phyloP scores from a whole-genome alignment of 805 yeast genomes.

The Wickerhamiella allomyrinae region DNA sequence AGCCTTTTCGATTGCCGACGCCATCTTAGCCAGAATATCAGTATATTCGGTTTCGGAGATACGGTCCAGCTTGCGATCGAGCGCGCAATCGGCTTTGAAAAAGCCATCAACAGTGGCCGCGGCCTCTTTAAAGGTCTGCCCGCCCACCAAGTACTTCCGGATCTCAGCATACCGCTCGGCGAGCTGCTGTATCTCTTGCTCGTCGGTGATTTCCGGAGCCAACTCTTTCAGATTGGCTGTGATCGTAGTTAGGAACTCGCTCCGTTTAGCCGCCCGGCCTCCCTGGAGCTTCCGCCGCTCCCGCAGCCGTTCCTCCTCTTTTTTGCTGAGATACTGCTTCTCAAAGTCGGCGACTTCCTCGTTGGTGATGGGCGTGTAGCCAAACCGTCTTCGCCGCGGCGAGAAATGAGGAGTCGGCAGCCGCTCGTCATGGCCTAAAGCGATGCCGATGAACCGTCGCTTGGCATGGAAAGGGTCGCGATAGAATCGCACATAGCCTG shows the following conservation, averaged over 20 bases:
- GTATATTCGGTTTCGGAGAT: conserved; percentile 25
- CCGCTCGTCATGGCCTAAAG: conserved; percentile 44
- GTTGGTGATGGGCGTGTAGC: conserved; percentile 42
- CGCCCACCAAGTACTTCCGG: conserved; percentile 43
- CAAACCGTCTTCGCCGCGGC: conserved; percentile 80
- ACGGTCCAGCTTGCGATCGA: conserved; percentile 24
- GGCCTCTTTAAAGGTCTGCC: conserved; percentile 44
- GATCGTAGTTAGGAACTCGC: conserved; percentile 22
- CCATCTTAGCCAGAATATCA: conserved; percentile 23
- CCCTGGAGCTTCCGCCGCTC: conserved; percentile 31
- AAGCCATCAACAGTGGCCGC: conserved; percentile 42
- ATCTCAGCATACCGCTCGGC: conserved; percentile 40
- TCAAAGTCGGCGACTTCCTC: conserved; percentile 41
- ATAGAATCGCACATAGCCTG: conserved; percentile 85
- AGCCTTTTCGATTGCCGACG: conserved; percentile 18
- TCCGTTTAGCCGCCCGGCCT: conserved; percentile 31
- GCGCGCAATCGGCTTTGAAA: conserved; percentile 25
- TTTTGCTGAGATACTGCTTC: conserved; percentile 48
- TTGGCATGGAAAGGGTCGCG: conserved; percentile 93
- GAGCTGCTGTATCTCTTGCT: conserved; percentile 27
- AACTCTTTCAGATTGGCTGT: conserved; percentile 22
- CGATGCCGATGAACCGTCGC: conserved; percentile 80
- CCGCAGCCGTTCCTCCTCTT: conserved; percentile 46
- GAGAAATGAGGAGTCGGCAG: conserved; percentile 84
- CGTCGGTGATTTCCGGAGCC: conserved; percentile 16